Percentiles rank a stretch among this genome's conserved stretches.
phyloP scores from a whole-genome alignment of 1,284 basidiomycete species.

The Marasmius tenuissimus region DNA sequence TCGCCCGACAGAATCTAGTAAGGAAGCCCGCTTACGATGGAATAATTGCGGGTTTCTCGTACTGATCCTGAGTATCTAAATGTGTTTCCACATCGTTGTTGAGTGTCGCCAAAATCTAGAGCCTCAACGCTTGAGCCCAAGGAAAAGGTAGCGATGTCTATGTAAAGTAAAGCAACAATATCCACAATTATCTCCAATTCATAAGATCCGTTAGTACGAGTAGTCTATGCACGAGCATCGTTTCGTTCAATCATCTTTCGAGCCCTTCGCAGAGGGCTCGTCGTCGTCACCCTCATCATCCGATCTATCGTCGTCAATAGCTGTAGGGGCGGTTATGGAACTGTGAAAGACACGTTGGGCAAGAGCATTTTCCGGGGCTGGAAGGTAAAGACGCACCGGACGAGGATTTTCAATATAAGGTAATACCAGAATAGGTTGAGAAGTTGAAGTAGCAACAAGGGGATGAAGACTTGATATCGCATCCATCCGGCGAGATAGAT shows the following conservation, averaged over 20 bases:
- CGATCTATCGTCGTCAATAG: conserved; percentile 51
- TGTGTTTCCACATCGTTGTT: too few species aligned
- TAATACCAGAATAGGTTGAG: conserved; percentile 93
- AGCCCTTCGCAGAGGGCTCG: conserved; percentile 32
- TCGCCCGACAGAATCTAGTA: too few species aligned
- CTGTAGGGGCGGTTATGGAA: conserved; percentile 32
- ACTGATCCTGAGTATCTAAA: too few species aligned
- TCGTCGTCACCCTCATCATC: conserved; percentile 67
- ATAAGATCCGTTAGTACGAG: too few species aligned
- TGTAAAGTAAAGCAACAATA: too few species aligned
- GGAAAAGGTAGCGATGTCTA: too few species aligned
- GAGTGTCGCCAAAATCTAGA: too few species aligned
- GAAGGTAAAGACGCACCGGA: conserved; percentile 33
- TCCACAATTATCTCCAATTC: too few species aligned
- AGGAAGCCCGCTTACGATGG: too few species aligned
- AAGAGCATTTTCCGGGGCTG: conserved; percentile 11
- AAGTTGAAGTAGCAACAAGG: conserved; percentile 74
- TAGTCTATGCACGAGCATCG: background rate
- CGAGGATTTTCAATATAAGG: conserved; percentile 72
- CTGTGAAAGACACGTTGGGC: conserved; percentile 23
- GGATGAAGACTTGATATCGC: conserved; percentile 78
- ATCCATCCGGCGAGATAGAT: conserved; percentile 80
- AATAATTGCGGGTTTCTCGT: too few species aligned
- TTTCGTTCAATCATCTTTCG: conserved; percentile 25
- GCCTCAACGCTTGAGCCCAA: too few species aligned